Base-by-base conservation (phyloP, 495 filamentous ascomycete genomes). In the Hypomontagnella submonticulosa region DNA sequence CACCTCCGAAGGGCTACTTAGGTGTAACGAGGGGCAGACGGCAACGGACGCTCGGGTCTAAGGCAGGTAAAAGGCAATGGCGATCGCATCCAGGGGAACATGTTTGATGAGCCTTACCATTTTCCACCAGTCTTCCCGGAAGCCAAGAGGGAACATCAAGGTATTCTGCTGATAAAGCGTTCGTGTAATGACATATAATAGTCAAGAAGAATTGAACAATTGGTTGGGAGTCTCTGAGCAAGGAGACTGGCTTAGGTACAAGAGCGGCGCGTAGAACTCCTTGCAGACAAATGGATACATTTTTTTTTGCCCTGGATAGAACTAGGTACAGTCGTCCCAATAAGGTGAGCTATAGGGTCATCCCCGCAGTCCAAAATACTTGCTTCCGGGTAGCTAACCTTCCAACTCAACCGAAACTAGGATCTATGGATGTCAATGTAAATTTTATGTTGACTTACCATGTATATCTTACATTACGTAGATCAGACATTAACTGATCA, bases 211-310 rank as follows among this genome's bases (percentile, higher is more conserved):
- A 1, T 27, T 16, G 32, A 61, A 50, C 41, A 61, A 67, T 67
- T 67, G 64, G 64, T 16, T 41, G 38, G 27, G 46, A 58, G 57
- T 37, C 41, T 49, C 57, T 53, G 30, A 4, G 20, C 10, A 34
- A 67, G 46, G 46, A 57, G 38, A 61, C 63, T 37, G 43, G 16
- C 55, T 66, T 59, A 66, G 44, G 63, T 67, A 27, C 44, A 61
- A 8, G n/a, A 67, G 52, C 51, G 57, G 63, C 63, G 57, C 57
- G 51, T 67, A 61, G 33, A 33, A 57, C 64, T 57, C 52, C 64
- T 61, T 53, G 47, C 48, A 65, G 54, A 58, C 34, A 51, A 33
- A 13, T 36, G n/a, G 27, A 44, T 36, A 57, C 53, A 46, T 40
- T n/a, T n/a, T n/a, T n/a, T n/a, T n/a, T n/a, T n/a, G n/a, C n/a